Conservation (phyloP, 2,329 filamentous ascomycete genomes). For the Trichoderma brevicompactum region DNA sequence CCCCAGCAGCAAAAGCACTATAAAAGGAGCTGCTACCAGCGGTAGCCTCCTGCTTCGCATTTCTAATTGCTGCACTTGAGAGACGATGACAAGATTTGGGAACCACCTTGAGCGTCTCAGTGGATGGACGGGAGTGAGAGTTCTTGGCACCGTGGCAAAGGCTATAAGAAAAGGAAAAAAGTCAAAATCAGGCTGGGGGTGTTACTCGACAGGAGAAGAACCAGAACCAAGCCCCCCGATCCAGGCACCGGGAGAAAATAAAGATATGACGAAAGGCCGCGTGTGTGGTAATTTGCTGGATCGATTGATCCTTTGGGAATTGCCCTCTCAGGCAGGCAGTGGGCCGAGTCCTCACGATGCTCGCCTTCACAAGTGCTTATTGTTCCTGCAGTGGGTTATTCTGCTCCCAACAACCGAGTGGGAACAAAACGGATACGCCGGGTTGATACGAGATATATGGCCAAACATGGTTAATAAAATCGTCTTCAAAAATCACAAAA, state of each 20-base stretch:
- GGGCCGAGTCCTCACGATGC: neutral
- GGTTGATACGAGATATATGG: slow-evolving; percentile 18
- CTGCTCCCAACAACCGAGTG: neutral
- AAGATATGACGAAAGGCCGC: slow-evolving; percentile 11
- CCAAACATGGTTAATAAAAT: neutral
- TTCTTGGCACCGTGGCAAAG: neutral
- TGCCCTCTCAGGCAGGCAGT: neutral
- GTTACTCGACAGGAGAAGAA: neutral
- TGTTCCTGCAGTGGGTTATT: neutral
- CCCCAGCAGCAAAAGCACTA: slow-evolving; percentile 22
- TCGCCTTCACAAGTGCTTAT: slow-evolving; percentile 12
- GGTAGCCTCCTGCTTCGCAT: slow-evolving; percentile 21
- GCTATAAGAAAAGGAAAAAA: neutral
- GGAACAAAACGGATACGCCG: slow-evolving; percentile 18
- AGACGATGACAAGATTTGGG: neutral
- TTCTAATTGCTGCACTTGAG: neutral
- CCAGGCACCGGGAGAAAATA: slow-evolving; percentile 5
- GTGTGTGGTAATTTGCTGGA: neutral
- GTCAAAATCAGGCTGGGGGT: neutral
- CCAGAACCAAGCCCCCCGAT: neutral
- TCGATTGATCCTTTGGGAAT: neutral
- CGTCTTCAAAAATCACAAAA: neutral
- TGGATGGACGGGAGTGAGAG: neutral
- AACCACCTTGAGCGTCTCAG: neutral
- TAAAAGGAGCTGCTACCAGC: slow-evolving; percentile 20